A percentile compares a stretch with the other conserved stretches of the same genome.
Conservation (phyloP, 176 grass and related monocot species). For the barley (Hordeum vulgare) region MorexV3_pseudomolecules_assembly NC_058520.1:574807342-574807841, state of each 20-base stretch:
- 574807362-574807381: no score
- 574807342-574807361: no score
- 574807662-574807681: neutral
- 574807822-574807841: no score
- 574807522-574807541: neutral
- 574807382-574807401: no score
- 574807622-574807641: neutral
- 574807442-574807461: no score
- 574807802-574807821: no score
- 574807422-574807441: neutral
- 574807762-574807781: no score
- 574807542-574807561: neutral
- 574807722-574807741: no score
- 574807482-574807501: no score
- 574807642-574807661: neutral
- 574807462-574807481: neutral
- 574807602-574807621: neutral
- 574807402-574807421: neutral
- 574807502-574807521: neutral
- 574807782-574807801: no score
- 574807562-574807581: neutral
- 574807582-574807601: neutral
- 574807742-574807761: no score
- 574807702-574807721: no score
- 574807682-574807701: neutral